These are phyloP conservation scores for Boletus subcaerulescens DNA, from an alignment of 768 basidiomycete species.

Conservation along the genomic window DNA sequence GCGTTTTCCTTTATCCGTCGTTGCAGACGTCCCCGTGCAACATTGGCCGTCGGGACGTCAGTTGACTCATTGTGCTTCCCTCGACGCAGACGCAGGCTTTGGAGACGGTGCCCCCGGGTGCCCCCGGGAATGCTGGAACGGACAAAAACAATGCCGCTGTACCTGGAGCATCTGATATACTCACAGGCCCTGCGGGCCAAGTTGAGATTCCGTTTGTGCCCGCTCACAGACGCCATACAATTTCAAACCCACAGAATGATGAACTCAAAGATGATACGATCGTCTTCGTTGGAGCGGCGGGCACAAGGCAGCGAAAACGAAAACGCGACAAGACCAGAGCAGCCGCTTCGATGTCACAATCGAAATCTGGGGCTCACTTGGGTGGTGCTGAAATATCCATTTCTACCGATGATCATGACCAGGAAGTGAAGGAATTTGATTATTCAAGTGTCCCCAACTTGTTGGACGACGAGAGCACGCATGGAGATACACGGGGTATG, in stretches of 20 bases:
- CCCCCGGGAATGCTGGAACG: neutral
- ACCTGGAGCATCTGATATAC: constrained; percentile 14
- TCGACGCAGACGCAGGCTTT: constrained; percentile 7
- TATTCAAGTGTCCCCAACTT: constrained; percentile 69
- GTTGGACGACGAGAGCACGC: constrained; percentile 53
- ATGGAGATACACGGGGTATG: constrained; percentile 13
- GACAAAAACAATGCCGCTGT: neutral
- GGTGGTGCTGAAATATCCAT: constrained; percentile 2
- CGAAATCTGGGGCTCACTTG: constrained; percentile 1
- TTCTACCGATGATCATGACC: constrained; percentile 12
- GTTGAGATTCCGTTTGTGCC: constrained; percentile 81
- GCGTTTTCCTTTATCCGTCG: neutral
- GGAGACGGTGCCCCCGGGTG: neutral
- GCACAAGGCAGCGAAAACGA: constrained; percentile 66
- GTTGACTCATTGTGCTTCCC: constrained; percentile 1
- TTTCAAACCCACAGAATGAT: constrained; percentile 6
- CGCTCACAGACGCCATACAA: constrained; percentile 47
- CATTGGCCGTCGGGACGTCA: neutral
- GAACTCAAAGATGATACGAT: constrained; percentile 56
- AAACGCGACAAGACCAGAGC: constrained; percentile 20
- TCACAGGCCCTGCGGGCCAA: constrained; percentile 40
- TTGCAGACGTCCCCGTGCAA: neutral
- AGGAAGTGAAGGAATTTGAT: constrained; percentile 54
- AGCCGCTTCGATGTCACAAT: neutral
- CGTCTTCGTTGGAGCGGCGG: constrained; percentile 65